Conservation (phyloP, 2,329 filamentous ascomycete species). For the Emergomyces africanus region DNA sequence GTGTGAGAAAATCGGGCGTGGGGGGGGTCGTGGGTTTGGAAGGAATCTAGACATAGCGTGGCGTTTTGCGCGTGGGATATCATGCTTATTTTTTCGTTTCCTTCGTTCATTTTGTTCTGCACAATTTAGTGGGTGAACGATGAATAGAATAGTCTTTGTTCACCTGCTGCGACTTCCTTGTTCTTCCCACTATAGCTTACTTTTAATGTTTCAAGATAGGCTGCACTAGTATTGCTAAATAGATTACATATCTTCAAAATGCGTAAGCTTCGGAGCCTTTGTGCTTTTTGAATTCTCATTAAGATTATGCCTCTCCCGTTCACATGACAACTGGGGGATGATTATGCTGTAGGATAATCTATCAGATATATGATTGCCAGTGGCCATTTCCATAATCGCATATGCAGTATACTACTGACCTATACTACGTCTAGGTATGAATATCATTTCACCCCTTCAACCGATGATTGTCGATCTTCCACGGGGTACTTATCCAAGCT, state of each 20-base stretch:
- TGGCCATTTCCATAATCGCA: not conserved
- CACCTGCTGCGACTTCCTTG: not conserved
- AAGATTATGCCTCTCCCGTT: not conserved
- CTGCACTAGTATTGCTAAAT: not conserved
- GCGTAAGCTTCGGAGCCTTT: not conserved
- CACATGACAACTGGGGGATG: not conserved
- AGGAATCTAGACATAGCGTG: not conserved
- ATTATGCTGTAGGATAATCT: not conserved
- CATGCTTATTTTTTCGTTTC: not conserved
- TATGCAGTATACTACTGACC: not conserved
- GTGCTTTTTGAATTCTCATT: not conserved
- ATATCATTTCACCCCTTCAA: not conserved
- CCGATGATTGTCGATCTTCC: conserved; percentile 13
- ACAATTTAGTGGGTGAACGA: not conserved
- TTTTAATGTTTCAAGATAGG: not conserved
- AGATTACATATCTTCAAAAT: not conserved
- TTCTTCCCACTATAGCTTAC: not conserved
- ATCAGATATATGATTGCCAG: not conserved
- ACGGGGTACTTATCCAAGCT: conserved; percentile 37
- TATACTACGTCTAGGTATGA: not conserved
- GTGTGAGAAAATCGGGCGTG: not conserved
- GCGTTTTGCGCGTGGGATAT: not conserved
- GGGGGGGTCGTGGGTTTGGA: too few relatives aligned
- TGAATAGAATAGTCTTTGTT: not conserved
- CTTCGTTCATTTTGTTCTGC: not conserved